These are phyloP conservation scores for Secale cereale DNA, from an alignment of 176 grass and related monocot species.

Conservation along the genomic window DNA sequence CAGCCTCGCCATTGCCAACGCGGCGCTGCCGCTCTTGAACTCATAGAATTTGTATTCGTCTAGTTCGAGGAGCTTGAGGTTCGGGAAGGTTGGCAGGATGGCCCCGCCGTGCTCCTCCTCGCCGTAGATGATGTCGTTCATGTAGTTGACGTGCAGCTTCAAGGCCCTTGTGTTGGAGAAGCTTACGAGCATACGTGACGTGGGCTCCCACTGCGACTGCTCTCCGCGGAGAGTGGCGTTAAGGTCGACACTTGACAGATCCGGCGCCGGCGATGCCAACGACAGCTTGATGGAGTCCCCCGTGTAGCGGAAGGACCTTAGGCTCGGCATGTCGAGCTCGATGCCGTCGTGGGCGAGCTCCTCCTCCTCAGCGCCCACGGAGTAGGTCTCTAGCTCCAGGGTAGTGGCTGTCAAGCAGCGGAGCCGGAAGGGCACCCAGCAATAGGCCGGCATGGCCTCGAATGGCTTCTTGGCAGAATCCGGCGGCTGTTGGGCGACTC, in stretches of 20 bases:
- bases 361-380: neutral
- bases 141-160: neutral
- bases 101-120: neutral
- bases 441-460: too few species aligned
- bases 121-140: neutral
- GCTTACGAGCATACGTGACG: neutral
- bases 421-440: neutral
- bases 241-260: neutral
- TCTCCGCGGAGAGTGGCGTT: neutral
- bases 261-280: neutral
- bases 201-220: neutral
- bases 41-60: too few species aligned
- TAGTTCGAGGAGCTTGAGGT: neutral
- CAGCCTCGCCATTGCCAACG: neutral
- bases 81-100: neutral
- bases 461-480: neutral
- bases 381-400: neutral
- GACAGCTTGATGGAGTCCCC: neutral
- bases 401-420: neutral
- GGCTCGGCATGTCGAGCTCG: constrained; percentile 14
- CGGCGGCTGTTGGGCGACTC: neutral
- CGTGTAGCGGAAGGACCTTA: neutral
- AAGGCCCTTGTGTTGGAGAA: neutral
- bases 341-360: neutral
- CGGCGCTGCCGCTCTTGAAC: too few species aligned